Conservation (phyloP, 202 grass and related monocot genomes). For the Setaria italica region DNA sequence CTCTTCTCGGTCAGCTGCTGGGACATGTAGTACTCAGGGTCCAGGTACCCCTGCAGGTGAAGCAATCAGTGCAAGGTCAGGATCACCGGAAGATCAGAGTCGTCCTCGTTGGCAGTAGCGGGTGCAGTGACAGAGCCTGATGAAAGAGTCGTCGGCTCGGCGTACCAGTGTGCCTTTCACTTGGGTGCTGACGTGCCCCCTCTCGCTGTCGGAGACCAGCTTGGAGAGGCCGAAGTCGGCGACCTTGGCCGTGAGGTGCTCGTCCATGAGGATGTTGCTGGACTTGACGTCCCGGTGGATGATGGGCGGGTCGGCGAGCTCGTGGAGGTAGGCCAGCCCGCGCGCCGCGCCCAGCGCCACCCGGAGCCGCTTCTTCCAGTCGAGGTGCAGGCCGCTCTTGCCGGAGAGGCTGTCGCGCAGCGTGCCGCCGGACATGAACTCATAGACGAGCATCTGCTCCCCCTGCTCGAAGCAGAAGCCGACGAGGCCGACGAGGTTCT, state of each 20-base stretch:
- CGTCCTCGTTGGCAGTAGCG: background rate
- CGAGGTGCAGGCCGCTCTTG: constrained; percentile 78
- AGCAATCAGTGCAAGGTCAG: background rate
- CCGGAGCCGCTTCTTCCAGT: constrained; percentile 85
- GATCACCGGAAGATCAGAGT: background rate
- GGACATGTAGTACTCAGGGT: constrained; percentile 94
- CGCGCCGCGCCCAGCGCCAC: constrained; percentile 81
- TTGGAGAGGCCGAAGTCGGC: constrained; percentile 99
- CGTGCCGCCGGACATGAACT: constrained; percentile 83
- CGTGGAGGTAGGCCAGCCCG: constrained; percentile 88
- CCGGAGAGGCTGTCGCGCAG: constrained; percentile 81
- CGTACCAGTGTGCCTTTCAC: constrained; percentile 91
- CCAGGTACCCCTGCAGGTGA: constrained; percentile 84
- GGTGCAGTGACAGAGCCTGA: background rate
- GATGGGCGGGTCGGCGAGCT: constrained; percentile 94
- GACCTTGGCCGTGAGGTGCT: constrained; percentile 94
- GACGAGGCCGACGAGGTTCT: constrained; percentile 89
- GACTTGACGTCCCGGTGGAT: constrained; percentile 98
- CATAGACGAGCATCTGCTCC: constrained; percentile 98
- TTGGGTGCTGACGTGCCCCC: constrained; percentile 83
- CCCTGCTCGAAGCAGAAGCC: constrained; percentile 97
- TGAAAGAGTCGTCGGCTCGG: background rate
- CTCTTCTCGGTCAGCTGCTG: constrained; percentile 97
- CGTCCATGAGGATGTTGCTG: constrained; percentile 94
- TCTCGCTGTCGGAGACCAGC: constrained; percentile 74